Conservation (phyloP, 2,329 filamentous ascomycete genomes). For the Penicillium occitanis region DNA sequence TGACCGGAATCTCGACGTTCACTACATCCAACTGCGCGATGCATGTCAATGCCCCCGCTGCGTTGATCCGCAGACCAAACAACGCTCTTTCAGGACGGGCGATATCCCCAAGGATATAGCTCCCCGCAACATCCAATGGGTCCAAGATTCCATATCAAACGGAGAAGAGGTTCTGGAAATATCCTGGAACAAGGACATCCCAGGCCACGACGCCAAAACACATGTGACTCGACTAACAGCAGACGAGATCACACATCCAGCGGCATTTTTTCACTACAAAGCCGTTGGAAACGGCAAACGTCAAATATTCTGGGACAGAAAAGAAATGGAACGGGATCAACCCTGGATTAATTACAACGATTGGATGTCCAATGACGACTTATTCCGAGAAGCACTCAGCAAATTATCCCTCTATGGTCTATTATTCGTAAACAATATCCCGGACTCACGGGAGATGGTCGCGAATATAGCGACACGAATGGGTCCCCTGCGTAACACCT, state of each 20-base stretch:
- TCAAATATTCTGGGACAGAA: slow-evolving; percentile 39
- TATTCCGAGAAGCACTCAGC: slow-evolving; percentile 62
- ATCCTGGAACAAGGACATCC: slow-evolving; percentile 61
- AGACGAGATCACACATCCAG: slow-evolving; percentile 18
- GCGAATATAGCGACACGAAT: slow-evolving; percentile 68
- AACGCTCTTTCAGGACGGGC: slow-evolving; percentile 63
- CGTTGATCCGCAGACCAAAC: slow-evolving; percentile 59
- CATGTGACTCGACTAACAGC: slow-evolving; percentile 33
- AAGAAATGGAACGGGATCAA: slow-evolving; percentile 45
- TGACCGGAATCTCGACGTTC: neutral
- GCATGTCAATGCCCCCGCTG: slow-evolving; percentile 55
- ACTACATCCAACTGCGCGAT: slow-evolving; percentile 50
- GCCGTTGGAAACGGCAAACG: slow-evolving; percentile 28
- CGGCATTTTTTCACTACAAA: slow-evolving; percentile 11
- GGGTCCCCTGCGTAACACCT: slow-evolving; percentile 77
- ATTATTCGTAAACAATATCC: slow-evolving; percentile 73
- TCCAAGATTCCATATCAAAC: neutral
- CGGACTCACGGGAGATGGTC: slow-evolving; percentile 65
- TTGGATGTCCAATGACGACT: slow-evolving; percentile 63
- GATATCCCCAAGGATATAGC: slow-evolving; percentile 59
- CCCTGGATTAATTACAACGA: slow-evolving; percentile 65
- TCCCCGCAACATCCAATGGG: slow-evolving; percentile 37
- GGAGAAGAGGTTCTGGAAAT: slow-evolving; percentile 51
- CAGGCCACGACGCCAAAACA: slow-evolving; percentile 38
- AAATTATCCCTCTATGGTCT: slow-evolving; percentile 68